phyloP scores from a whole-genome alignment of 192 early-diverging fungal species.

The Backusella sp. region DNA sequence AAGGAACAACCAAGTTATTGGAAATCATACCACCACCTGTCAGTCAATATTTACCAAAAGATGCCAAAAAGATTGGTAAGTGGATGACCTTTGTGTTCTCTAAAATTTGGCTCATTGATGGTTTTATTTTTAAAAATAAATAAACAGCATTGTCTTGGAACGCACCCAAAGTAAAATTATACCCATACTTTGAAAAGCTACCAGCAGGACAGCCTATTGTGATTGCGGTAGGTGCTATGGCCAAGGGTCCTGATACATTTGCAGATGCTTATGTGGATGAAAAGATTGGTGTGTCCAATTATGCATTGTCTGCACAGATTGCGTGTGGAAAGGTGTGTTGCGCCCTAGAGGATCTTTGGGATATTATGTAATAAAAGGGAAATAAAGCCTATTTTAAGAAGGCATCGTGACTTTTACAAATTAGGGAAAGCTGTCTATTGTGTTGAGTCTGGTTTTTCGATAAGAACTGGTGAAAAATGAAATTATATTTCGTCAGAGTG shows the following conservation, averaged over 20 bases:
- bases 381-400: background rate
- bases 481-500: too few relatives aligned
- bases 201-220: constrained; percentile 75
- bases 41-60: constrained; percentile 86
- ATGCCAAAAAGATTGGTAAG: constrained; percentile 78
- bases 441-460: too few relatives aligned
- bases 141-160: constrained; percentile 77
- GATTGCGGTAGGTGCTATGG: constrained; percentile 94
- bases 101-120: background rate
- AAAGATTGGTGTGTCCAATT: constrained; percentile 94
- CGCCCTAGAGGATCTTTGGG: constrained; percentile 89
- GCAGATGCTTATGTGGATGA: constrained; percentile 91
- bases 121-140: constrained; percentile 16
- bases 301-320: constrained; percentile 91
- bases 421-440: background rate
- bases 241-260: constrained; percentile 93
- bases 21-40: constrained; percentile 96
- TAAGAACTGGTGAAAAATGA: too few relatives aligned
- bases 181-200: constrained; percentile 67
- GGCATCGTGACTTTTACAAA: background rate
- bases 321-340: constrained; percentile 93
- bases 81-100: background rate
- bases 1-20: constrained; percentile 71
- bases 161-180: constrained; percentile 78
- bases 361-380: constrained; percentile 56